Conservation (phyloP, 805 yeast species). For the Kregervanrija fluxuum region DNA sequence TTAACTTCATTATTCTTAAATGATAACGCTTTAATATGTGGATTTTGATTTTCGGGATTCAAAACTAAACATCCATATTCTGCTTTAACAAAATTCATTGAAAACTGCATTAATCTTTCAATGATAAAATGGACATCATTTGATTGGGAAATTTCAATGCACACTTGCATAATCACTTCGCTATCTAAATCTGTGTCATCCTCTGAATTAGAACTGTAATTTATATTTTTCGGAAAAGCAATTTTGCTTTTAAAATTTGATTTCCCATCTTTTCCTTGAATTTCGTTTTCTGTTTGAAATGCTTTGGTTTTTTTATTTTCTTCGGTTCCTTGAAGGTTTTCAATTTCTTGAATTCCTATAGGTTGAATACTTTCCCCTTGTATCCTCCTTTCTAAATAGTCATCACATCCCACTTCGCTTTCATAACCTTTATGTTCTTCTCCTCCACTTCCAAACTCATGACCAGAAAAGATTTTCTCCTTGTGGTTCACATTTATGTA, state of each 20-base stretch:
- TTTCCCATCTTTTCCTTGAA: not conserved
- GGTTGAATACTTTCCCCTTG: no score
- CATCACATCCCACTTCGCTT: no score
- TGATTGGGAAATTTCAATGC: slow-evolving; percentile 43
- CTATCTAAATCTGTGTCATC: slow-evolving; percentile 10
- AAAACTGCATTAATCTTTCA: slow-evolving; percentile 31
- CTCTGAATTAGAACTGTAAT: not conserved
- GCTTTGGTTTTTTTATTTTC: not conserved
- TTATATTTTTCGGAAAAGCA: not conserved
- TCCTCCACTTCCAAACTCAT: no score
- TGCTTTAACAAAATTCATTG: slow-evolving; percentile 24
- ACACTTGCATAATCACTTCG: slow-evolving; percentile 28
- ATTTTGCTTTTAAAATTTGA: not conserved
- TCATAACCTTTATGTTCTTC: no score
- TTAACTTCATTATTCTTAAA: slow-evolving; percentile 22
- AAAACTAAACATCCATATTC: slow-evolving; percentile 29
- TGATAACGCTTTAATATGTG: slow-evolving; percentile 25
- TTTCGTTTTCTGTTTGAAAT: not conserved
- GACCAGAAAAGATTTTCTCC: no score
- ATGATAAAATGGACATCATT: slow-evolving; percentile 32
- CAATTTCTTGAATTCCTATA: no score
- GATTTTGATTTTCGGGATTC: slow-evolving; percentile 21
- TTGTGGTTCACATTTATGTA: not conserved
- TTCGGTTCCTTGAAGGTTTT: not conserved
- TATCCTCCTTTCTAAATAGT: no score